phyloP scores from a whole-genome alignment of 2,329 filamentous ascomycete genomes.

The Colletotrichum plurivorum region DNA sequence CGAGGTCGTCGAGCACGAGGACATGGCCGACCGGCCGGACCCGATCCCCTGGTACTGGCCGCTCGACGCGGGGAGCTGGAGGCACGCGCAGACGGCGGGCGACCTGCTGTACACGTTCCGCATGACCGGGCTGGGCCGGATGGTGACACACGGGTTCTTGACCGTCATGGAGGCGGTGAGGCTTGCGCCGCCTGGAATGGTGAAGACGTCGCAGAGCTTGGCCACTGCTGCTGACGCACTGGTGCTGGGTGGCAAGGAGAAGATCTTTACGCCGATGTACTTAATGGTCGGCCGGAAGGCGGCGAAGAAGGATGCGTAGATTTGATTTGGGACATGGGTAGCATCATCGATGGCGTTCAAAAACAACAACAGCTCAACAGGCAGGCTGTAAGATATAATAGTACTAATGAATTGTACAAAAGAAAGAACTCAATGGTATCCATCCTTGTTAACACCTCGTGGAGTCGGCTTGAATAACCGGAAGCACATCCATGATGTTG shows the following conservation, averaged over 20 bases:
- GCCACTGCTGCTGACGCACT: conserved; percentile 83
- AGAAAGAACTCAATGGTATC: too few species aligned
- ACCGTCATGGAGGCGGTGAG: conserved; percentile 78
- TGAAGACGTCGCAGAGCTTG: conserved; percentile 89
- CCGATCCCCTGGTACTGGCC: conserved; percentile 92
- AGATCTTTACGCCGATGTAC: conserved; percentile 97
- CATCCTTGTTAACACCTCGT: too few species aligned
- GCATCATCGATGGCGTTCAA: too few species aligned
- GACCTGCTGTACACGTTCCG: conserved; percentile 84
- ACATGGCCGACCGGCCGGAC: conserved; percentile 84
- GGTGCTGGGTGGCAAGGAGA: conserved; percentile 84
- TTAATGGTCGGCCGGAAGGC: conserved; percentile 87
- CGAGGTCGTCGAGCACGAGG: conserved; percentile 85
- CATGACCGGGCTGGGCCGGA: conserved; percentile 86
- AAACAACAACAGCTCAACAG: too few species aligned
- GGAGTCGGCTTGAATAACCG: too few species aligned
- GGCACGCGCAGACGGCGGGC: conserved; percentile 79
- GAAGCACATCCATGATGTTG: too few species aligned
- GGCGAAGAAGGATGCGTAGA: too few species aligned
- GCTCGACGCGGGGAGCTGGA: conserved; percentile 79
- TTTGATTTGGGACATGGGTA: too few species aligned
- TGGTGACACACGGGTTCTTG: conserved; percentile 79
- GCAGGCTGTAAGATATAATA: too few species aligned
- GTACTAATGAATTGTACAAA: too few species aligned
- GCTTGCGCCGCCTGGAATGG: conserved; percentile 82